Evolutionary conservation across 768 basidiomycete genomes (phyloP).

Genomic region (Atractiella rhizophila): DNA sequence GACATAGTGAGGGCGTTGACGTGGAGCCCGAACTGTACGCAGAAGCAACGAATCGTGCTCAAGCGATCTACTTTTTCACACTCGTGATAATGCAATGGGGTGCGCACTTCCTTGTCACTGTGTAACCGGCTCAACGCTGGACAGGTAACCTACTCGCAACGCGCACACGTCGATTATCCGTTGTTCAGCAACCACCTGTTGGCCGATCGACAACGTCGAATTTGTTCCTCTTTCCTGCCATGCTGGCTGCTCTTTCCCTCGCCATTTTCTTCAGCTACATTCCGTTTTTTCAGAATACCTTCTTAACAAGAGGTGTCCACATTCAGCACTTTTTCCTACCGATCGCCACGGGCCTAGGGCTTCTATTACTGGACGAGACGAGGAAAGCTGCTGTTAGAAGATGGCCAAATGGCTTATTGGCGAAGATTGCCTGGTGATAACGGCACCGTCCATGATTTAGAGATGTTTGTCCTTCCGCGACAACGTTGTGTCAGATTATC

Average conservation of each 20-base stretch:
- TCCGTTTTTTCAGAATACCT: conserved; percentile 24
- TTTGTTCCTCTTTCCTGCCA: conserved; percentile 28
- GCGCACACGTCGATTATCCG: conserved; percentile 31
- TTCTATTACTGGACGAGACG: conserved; percentile 20
- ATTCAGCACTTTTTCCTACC: conserved; percentile 32
- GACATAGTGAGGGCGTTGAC: background rate
- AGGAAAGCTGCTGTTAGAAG: conserved; percentile 19
- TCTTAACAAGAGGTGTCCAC: conserved; percentile 29
- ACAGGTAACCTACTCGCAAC: conserved; percentile 30
- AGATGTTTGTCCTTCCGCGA: too few species aligned
- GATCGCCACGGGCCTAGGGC: conserved; percentile 24
- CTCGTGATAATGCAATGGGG: conserved; percentile 39
- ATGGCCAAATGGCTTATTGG: conserved; percentile 18
- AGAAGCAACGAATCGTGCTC: conserved; percentile 23
- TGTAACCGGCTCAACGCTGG: background rate
- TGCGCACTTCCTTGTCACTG: too few species aligned
- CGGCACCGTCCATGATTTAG: too few species aligned
- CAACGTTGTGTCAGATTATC: too few species aligned
- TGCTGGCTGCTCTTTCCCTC: conserved; percentile 26
- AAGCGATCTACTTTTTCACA: conserved; percentile 31
- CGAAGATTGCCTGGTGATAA: conserved; percentile 22
- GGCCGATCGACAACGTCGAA: too few species aligned
- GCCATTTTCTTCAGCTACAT: conserved; percentile 24
- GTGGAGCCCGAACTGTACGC: conserved; percentile 20
- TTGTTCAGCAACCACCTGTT: conserved; percentile 33